phyloP scores from a whole-genome alignment of 768 basidiomycete species.

The Agaricus blazei region DNA sequence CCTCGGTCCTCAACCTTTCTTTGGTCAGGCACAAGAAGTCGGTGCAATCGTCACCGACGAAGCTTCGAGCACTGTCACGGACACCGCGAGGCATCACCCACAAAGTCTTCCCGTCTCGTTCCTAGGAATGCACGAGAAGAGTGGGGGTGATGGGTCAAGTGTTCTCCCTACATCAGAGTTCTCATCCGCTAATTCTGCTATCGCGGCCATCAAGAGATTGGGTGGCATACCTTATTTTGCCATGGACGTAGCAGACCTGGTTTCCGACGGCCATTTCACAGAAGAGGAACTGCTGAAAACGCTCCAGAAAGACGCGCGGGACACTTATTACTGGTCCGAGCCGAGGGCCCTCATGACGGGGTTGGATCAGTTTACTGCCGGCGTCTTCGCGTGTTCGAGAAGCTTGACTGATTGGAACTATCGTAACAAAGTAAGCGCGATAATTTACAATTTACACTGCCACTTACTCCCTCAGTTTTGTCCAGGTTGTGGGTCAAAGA shows the following conservation, averaged over 20 bases:
- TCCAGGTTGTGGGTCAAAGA: constrained; percentile 75
- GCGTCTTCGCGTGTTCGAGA: constrained; percentile 71
- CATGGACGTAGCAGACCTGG: constrained; percentile 60
- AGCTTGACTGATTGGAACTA: constrained; percentile 92
- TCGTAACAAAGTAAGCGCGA: constrained; percentile 62
- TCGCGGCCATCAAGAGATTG: constrained; percentile 40
- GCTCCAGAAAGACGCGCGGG: constrained; percentile 37
- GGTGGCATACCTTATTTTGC: constrained; percentile 86
- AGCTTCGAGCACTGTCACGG: constrained; percentile 28
- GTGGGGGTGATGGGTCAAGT: constrained; percentile 23
- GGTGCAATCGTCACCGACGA: constrained; percentile 31
- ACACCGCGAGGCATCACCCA: constrained; percentile 51
- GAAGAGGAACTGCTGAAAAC: constrained; percentile 28
- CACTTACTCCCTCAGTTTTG: constrained; percentile 58
- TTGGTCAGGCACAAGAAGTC: constrained; percentile 59
- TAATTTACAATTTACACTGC: not conserved
- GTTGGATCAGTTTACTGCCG: constrained; percentile 63
- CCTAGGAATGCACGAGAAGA: constrained; percentile 67
- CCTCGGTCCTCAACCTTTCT: constrained; percentile 64
- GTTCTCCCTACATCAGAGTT: constrained; percentile 68
- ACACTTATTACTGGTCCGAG: constrained; percentile 53
- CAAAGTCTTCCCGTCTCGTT: constrained; percentile 61
- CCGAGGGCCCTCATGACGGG: constrained; percentile 50
- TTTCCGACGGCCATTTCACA: constrained; percentile 16
- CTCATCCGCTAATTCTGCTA: constrained; percentile 44